Base-by-base conservation (phyloP, 208 protist species). In the Naegleria lovaniensis region DNA sequence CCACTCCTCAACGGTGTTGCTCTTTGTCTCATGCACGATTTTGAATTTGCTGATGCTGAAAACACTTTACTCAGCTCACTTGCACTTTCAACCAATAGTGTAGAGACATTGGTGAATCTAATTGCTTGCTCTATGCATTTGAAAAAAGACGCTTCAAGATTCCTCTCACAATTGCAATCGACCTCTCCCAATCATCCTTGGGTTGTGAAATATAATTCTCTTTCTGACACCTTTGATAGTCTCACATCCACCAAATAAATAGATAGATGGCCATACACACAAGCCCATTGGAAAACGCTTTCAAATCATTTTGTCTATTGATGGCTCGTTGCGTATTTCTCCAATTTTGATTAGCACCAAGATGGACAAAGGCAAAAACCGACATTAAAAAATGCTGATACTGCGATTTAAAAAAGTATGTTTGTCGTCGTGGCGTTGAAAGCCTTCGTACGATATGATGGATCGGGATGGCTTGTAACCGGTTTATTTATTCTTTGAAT, bases 1-100 rank as follows among this genome's bases (percentile, higher is more conserved):
- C 92, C 95, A 90, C 90, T 95, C 51, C 93, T 95, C 36, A 97
- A 97, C 88, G 92, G 96, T 11, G 92, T 92, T 48, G 97, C 96
- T 5, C 43, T 97, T 22, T 94, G 94, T 79, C 92, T 96, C 15
- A 94, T 98, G 92, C 51, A 79, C 33, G 91, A 95, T 76, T 91
- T 93, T 11, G 92, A 95, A 48, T 95, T 94, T 90, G 94, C 94
- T 15, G 92, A 94, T 29, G 96, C 97, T 15, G 94, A 97, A 93
- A 90, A 93, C 51, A 92, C 87, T 41, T 93, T 97, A 91, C 90
- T 96, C 9, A 95, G 97, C 58, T 95, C 96, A 5, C 91, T 97
- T 11, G 89, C 94, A 6, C 92, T 96, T 52, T 93, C 92, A 33
- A 94, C 95, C 2, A 94, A 92, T 48, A 96, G 97, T 91, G 89